Conservation (phyloP, 1,284 basidiomycete genomes). For the Ceraceosorus bombacis region DNA sequence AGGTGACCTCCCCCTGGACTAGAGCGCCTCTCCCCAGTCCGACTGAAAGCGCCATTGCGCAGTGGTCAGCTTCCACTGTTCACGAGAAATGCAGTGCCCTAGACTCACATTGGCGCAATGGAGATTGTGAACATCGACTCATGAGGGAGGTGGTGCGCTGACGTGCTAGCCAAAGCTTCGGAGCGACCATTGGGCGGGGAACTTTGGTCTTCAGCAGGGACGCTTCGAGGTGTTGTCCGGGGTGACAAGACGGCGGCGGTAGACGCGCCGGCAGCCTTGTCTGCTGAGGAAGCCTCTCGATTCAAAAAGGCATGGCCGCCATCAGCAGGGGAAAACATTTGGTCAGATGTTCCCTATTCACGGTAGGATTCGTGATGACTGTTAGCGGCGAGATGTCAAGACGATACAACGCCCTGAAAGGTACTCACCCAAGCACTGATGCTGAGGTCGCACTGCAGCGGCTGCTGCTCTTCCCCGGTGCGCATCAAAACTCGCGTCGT, state of each 20-base stretch:
- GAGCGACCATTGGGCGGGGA: too few relatives aligned
- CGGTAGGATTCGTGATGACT: too few relatives aligned
- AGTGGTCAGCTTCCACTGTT: too few relatives aligned
- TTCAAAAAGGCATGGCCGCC: background rate
- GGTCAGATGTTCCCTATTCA: slow-evolving; percentile 11
- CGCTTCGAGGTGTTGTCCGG: too few relatives aligned
- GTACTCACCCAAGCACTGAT: slow-evolving; percentile 40
- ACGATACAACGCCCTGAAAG: too few relatives aligned
- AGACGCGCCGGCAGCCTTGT: too few relatives aligned
- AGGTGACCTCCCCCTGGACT: slow-evolving; percentile 23
- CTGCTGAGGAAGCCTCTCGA: background rate
- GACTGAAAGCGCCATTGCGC: slow-evolving; percentile 2
- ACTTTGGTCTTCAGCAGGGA: too few relatives aligned
- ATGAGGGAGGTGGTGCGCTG: slow-evolving; percentile 13
- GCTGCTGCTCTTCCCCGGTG: slow-evolving; percentile 20
- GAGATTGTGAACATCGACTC: slow-evolving; percentile 37
- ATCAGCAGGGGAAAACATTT: slow-evolving; percentile 19
- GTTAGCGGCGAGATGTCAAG: too few relatives aligned
- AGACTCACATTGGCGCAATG: slow-evolving; percentile 17
- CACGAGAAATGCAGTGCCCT: background rate
- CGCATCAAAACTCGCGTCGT: slow-evolving; percentile 31
- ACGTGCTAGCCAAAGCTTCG: too few relatives aligned
- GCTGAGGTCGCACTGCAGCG: slow-evolving; percentile 30
- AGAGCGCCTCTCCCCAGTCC: slow-evolving; percentile 24
- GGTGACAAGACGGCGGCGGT: too few relatives aligned